These are phyloP conservation scores for Suillus clintonianus DNA, from an alignment of 768 basidiomycete species.

Conservation along the genomic window DNA sequence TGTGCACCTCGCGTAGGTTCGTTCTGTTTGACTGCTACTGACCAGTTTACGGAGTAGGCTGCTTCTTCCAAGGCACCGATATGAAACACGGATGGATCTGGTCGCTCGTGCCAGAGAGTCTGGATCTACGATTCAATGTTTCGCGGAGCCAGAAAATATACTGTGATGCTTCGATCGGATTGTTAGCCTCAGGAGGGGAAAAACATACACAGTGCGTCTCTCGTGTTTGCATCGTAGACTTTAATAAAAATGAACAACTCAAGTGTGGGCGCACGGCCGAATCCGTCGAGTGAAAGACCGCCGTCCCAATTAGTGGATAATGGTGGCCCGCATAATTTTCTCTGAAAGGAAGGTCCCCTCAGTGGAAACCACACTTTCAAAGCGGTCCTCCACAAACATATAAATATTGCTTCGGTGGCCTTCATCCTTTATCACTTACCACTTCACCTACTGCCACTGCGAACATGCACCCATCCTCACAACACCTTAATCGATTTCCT, in stretches of 20 bases:
- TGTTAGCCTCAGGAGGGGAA: background rate
- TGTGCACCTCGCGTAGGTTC: background rate
- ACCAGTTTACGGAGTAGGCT: background rate
- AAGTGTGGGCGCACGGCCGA: background rate
- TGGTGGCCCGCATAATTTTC: background rate
- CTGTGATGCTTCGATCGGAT: background rate
- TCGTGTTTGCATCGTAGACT: too few species aligned
- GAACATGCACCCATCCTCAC: background rate
- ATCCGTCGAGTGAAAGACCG: background rate
- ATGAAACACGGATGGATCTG: background rate
- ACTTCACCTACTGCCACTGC: background rate
- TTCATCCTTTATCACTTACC: background rate
- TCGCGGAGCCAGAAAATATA: background rate
- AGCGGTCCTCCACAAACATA: background rate
- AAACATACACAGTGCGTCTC: too few species aligned
- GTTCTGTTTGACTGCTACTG: background rate
- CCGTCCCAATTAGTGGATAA: background rate
- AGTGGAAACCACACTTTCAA: background rate
- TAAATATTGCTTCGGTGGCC: too few species aligned
- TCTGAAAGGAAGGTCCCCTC: background rate
- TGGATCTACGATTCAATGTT: background rate
- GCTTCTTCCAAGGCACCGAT: background rate
- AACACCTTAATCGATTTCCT: background rate
- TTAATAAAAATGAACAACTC: background rate
- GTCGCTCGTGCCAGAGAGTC: background rate